Evolutionary conservation across 768 basidiomycete genomes (phyloP), one percentile per base, ranked within the genome.

Genomic region (Phlegmacium glaucopus): DNA sequence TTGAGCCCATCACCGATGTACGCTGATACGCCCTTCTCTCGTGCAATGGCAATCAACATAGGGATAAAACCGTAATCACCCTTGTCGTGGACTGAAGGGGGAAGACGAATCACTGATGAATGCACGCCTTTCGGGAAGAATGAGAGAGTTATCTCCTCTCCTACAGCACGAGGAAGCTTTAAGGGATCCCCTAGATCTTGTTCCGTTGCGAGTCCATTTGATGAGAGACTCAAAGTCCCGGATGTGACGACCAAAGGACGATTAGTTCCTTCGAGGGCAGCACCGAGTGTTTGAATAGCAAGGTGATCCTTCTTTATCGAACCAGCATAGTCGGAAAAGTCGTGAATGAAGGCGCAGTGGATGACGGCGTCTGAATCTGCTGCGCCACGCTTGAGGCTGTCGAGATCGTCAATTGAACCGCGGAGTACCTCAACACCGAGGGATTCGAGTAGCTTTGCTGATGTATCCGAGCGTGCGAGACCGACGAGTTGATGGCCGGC

Each of bases 311-410:
- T 45, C 36, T 36, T 28, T 4, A 36, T 12, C 11, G 44, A 45
- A 16, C n/a, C 18, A 11, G 17, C 32, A 7, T 15, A 45, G 36
- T 45, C 36, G 26, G 36, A 38, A n/a, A 36, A 45, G 36, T 45
- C 36, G 26, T 45, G 44, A 17, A 27, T 38, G 44, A 45, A 45
- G 8, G 44, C 44, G 35, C 34, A 36, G 26, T 45, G 44, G 16
- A 45, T 45, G 12, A 45, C 44, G 16, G 35, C 44, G 16, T 45
- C 44, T 7, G 44, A 38, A 11, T 45, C 44, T 4, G 25, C 29
- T 13, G 44, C 44, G 3, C 44, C 44, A 13, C 26, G 34, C 22
- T 45, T 37, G 10, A 45, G 17, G 10, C 6, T 9, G 15, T 45
- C 44, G 25, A 45, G 44, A 39, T 45, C 44, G 35, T 36, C 36